Evolutionary conservation across 352 stramenopile genomes (phyloP), one percentile per base, ranked within the genome.

Genomic region (Discostella stelligera): DNA sequence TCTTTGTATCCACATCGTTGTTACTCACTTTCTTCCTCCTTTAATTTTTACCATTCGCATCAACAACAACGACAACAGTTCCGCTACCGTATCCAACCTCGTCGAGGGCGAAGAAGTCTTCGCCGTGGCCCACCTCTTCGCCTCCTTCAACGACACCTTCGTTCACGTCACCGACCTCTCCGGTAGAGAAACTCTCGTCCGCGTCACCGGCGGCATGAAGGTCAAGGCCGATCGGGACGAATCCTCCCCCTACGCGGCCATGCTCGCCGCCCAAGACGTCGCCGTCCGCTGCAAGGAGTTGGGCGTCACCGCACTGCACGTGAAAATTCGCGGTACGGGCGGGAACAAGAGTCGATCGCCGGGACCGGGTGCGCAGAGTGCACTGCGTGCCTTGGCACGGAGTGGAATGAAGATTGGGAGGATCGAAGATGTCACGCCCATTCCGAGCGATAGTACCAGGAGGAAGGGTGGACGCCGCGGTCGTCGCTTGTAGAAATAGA

Each of bases 111-210:
- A 99, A 90, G 92, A 98, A 89, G 96, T 99, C 67, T 99, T 99
- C 82, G 97, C 94, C 68, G 97, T 99, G 64, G 97, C 97, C 55
- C 97, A 99, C 93, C 98, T 99, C 89, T 99, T 99, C 89, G 97
- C 97, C 64, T 99, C 95, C 78, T 98, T 98, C 93, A 99, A 99
- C 90, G 97, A 99, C 91, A 99, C 97, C 67, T 99, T 99, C 89
- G 97, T 99, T 72, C 97, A 99, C 89, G 96, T 99, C 66, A 99
- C 97, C 56, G 97, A 99, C 92, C 93, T 99, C 53, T 99, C 96
- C 67, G 97, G 97, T 82, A 93, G 97, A 60, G 97, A 99, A 90
- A 99, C 97, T 76, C 96, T 99, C 86, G 95, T 98, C 74, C 96
- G 97, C 89, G 96, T 99, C 58, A 99, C 97, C 8, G 97, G 97